Base-by-base conservation (phyloP, 352 stramenopile species). In the Phytophthora foliorum region DNA sequence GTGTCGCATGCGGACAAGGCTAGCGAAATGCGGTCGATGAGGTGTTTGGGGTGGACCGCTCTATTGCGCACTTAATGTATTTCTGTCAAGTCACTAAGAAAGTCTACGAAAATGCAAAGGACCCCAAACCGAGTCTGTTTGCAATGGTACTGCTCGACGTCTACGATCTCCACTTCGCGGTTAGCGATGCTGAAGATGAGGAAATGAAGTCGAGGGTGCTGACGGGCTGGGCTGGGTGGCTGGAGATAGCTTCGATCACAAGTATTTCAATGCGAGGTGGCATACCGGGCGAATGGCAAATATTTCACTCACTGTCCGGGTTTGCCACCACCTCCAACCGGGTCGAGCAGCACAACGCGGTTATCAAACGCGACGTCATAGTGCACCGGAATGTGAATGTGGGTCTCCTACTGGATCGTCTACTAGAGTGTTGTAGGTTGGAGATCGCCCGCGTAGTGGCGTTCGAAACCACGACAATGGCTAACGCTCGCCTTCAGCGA, bases 1-100 rank as follows among this genome's bases (percentile, higher is more conserved):
- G 69, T 77, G 64, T 29, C 53, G 6, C 58, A 67, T 44, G 59
- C 64, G 0, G 63, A 71, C 42, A 42, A 59, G 17, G 63, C 64
- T 8, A 68, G 19, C 55, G 24, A 6, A 74, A 77, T 17, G 53
- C 41, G 13, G n/a, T 73, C 0, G 49, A 31, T 9, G 31, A 45
- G 19, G 60, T 62, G 10, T 52, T 68, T 32, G 60, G 51, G 8
- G 14, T 36, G 5, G 60, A 62, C 32, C 45, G 54, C 11, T 17
- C 10, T 0, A 13, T 61, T 1, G 21, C 54, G 2, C 13, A 60
- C 41, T 25, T 70, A 6, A 56, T 64, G 63, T 60, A 36, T 19
- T 70, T 48, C 19, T 70, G n/a, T 60, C 22, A 53, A 21, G 44
- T 69, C n/a, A 34, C 48, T 13, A 59, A 59, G 19, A 58, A 63